A percentile compares a stretch with the other conserved stretches of the same genome.
These are phyloP conservation scores for Xylaria nigripes DNA, from an alignment of 495 filamentous ascomycete genomes.

Conservation along the genomic window DNA sequence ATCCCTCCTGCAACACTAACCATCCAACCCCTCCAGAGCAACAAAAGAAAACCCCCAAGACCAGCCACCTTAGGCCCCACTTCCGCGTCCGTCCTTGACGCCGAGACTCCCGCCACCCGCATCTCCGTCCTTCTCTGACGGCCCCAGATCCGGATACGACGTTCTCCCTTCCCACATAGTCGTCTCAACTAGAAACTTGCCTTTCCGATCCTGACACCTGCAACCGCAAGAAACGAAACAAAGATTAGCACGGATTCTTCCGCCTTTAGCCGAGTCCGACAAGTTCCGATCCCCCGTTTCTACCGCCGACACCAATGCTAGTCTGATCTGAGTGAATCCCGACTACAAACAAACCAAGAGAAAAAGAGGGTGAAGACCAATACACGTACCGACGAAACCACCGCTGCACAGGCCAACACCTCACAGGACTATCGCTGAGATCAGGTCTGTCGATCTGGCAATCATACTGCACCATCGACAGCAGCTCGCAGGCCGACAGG, in stretches of 20 bases:
- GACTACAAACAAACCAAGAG: not conserved
- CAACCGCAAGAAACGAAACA: not conserved
- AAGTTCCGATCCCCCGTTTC: not conserved
- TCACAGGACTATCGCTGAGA: conserved; percentile 44
- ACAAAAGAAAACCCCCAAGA: not conserved
- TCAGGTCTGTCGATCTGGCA: conserved; percentile 57
- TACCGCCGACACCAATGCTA: not conserved
- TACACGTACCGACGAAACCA: conserved; percentile 74
- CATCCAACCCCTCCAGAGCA: not conserved
- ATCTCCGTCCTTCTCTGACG: not conserved
- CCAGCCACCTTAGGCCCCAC: conserved; percentile 5
- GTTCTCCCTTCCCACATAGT: conserved; percentile 60
- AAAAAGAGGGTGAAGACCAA: conserved; percentile 8
- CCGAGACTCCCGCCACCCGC: not conserved
- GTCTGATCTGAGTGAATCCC: not conserved
- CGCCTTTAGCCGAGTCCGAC: not conserved
- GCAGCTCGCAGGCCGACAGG: conserved; percentile 59
- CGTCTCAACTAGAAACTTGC: conserved; percentile 67
- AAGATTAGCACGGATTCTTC: not conserved
- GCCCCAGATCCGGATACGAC: not conserved
- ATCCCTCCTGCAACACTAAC: not conserved
- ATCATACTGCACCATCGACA: conserved; percentile 75
- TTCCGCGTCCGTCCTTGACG: not conserved
- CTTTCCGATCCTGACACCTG: conserved; percentile 63
- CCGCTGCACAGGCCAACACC: conserved; percentile 67